Base-by-base conservation (phyloP, 192 early-diverging fungal species). In the Cladochytrium replicatum region DNA sequence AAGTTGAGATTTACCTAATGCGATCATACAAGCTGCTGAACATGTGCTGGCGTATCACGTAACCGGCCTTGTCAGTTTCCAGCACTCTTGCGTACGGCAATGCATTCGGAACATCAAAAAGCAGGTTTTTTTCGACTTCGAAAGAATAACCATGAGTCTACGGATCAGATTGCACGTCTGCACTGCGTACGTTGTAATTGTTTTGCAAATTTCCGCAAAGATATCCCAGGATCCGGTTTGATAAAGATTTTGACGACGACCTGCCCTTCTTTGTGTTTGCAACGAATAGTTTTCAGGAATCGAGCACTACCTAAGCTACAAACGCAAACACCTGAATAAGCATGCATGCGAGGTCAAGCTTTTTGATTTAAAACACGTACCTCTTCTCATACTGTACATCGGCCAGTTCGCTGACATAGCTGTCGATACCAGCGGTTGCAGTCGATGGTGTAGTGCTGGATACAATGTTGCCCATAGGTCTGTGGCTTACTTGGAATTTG, bases 11-110 rank as follows among this genome's bases (percentile, higher is more conserved):
- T 19, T 38, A 85, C 85, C 85, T 86, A 27, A 96, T 89, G 4
- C 91, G 82, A 67, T 98, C 94, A 42, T 98, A 98, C n/a, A 98
- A 76, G 70, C 83, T 94, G 57, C 80, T 81, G 50, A 87, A 87
- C 47, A 96, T 64, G 54, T 84, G 86, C 58, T 93, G 92, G 9
- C 94, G 72, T 45, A 93, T 68, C 44, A 94, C 48, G 47, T 94
- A 98, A 13, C 85, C 89, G 5, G 91, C 92, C 17, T 77, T 72
- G 4, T 93, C 88, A 3, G 93, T 95, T 56, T 95, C 91, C 26
- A 93, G 48, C 21, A 94, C 76, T 21, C 71, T 68, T 43, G 86
- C 78, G 44, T 86, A 89, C 4, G 82, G 61, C 42, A 93, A 79
- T 2, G 82, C 81, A 42, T 91, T 92, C 26, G 88, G 80, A 8